phyloP scores from a whole-genome alignment of 1,284 basidiomycete species.

The Irpex rosettiformis region DNA sequence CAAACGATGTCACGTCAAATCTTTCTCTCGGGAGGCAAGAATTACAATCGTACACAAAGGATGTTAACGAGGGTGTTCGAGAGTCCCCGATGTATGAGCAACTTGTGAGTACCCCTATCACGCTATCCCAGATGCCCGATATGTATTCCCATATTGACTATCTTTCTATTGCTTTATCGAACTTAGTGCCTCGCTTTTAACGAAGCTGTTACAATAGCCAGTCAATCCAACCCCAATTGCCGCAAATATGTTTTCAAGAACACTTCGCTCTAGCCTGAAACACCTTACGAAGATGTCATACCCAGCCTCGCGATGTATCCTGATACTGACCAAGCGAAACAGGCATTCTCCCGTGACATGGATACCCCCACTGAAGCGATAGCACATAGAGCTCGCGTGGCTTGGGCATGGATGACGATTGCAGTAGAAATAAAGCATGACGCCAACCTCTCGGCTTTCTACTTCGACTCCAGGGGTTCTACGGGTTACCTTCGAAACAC shows the following conservation, averaged over 20 bases:
- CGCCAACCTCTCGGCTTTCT: neutral
- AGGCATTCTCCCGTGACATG: no score
- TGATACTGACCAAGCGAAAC: neutral
- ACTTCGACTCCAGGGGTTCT: no score
- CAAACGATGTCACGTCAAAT: neutral
- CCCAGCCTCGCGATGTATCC: neutral
- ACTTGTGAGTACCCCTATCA: no score
- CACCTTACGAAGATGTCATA: neutral
- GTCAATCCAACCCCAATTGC: conserved; percentile 16
- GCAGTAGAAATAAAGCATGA: conserved; percentile 1
- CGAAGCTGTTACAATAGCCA: conserved; percentile 9
- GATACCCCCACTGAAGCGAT: no score
- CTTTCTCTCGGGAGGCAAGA: neutral
- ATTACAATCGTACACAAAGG: no score
- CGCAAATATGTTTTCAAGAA: neutral
- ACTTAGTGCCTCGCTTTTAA: neutral
- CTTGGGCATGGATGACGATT: conserved; percentile 3
- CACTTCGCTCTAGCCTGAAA: neutral
- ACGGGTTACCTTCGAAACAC: neutral
- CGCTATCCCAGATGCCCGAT: no score
- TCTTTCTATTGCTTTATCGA: no score
- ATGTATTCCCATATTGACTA: no score
- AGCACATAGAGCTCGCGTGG: neutral
- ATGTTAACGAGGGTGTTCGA: no score
- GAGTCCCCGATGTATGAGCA: no score